A percentile compares a stretch with the other conserved stretches of the same genome.
Evolutionary conservation across 2,329 filamentous ascomycete genomes (phyloP).

Genomic region (Cladophialophora bantiana): DNA sequence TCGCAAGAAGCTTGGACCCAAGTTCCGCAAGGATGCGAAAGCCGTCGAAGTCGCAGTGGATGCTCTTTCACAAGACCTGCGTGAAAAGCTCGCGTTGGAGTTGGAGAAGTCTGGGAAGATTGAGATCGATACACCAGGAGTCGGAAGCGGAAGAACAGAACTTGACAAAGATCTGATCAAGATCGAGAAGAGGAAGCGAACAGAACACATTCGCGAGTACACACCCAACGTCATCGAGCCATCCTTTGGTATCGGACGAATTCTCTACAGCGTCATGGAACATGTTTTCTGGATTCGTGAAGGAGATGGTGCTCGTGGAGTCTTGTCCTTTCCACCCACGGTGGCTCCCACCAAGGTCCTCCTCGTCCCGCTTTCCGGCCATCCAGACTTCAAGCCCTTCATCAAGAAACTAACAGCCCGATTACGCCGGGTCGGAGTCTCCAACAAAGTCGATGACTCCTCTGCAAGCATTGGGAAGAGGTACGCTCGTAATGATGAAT

Average conservation of each 20-base stretch:
- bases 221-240: conserved; percentile 97
- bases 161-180: conserved; percentile 79
- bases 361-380: conserved; percentile 84
- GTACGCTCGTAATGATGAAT: conserved; percentile 92
- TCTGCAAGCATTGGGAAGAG: conserved; percentile 93
- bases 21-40: conserved; percentile 94
- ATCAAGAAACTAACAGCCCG: conserved; percentile 75
- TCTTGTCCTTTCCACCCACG: conserved; percentile 75
- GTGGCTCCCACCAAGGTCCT: conserved; percentile 96
- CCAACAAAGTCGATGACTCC: conserved; percentile 87
- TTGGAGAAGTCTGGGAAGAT: conserved; percentile 78
- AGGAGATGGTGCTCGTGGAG: conserved; percentile 82
- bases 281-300: conserved; percentile 94
- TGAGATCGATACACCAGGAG: conserved; percentile 72
- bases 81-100: conserved; percentile 78
- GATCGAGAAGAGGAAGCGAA: conserved; percentile 82
- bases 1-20: conserved; percentile 94
- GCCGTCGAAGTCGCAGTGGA: conserved; percentile 80
- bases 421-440: conserved; percentile 77
- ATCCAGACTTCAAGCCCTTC: conserved; percentile 80
- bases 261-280: conserved; percentile 91
- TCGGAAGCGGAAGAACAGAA: conserved; percentile 76
- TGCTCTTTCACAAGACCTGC: conserved; percentile 77
- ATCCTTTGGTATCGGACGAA: conserved; percentile 95
- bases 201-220: conserved; percentile 86